Evolutionary conservation across 257 asterid genomes (phyloP), one percentile per base, ranked within the genome.

Genomic region (Ligustrum vulgare): DNA sequence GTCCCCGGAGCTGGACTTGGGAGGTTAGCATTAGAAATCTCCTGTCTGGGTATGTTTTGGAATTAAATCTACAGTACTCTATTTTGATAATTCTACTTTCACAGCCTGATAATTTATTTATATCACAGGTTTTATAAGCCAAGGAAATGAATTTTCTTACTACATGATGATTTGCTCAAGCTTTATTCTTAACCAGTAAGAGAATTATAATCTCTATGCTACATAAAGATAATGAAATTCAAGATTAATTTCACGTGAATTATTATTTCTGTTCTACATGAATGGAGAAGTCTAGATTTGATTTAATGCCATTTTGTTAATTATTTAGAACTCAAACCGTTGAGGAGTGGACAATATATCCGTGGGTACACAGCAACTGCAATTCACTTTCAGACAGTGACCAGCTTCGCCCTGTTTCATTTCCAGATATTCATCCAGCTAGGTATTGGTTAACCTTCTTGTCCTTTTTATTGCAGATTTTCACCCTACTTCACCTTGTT

Each of bases 1-100:
- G 96, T 94, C 71, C 99, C 99, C 74, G 99, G 99, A 73, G 99
- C 99, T 79, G 99, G 99, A 86, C 97, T 94, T 78, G 99, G 97
- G 79, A 91, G 99, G 80, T 87, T 94, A 78, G 99, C 99, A 67
- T 85, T 94, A 74, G 99, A 94, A 83, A 94, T 94, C 72, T 94
- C 99, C 77, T 83, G 91, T 80, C 84, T 86, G 75, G 99, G 99
- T 94, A 83, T 70, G 91, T 80, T 80, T 39, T 25, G 31, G 68
- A 69, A 34, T 54, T 15, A 71, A 75, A 34, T 67, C 28, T 66
- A 12, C 74, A 32, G 45, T 33, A 70, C n/a, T 67, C 56, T 56
- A 37, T 63, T 18, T 71, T 35, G 69, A 75, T 74, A 56, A 66
- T 75, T 56, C 47, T 73, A 72, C 20, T 10, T 58, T 36, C 20